A percentile compares a stretch with the other conserved stretches of the same genome.
These are phyloP conservation scores for Penicillium diatomitis DNA, from an alignment of 495 filamentous ascomycete species.

Conservation along the genomic window DNA sequence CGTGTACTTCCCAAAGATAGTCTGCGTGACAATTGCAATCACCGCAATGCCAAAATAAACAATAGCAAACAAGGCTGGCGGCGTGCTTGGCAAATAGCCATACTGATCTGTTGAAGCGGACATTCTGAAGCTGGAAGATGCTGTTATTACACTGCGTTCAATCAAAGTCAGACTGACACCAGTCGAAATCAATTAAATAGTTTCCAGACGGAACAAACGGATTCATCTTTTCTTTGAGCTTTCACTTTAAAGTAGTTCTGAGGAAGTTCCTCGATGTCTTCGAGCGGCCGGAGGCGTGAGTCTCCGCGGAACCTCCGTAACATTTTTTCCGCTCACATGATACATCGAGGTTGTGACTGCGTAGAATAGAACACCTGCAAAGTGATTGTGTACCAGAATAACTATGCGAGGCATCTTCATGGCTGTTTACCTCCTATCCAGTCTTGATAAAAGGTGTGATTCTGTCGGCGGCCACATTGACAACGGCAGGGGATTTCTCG, in stretches of 20 bases:
- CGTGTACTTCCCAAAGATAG: neutral
- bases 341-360: neutral
- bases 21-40: neutral
- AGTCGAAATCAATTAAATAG: too few relatives aligned
- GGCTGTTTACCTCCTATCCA: too few relatives aligned
- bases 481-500: too few relatives aligned
- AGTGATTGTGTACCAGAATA: too few relatives aligned
- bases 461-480: too few relatives aligned
- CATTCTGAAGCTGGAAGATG: neutral
- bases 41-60: neutral
- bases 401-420: too few relatives aligned
- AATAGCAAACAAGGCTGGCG: neutral
- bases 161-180: too few relatives aligned
- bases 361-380: neutral
- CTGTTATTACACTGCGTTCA: neutral
- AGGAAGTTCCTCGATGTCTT: too few relatives aligned
- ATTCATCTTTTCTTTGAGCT: too few relatives aligned
- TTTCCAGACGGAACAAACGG: too few relatives aligned
- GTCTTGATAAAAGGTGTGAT: too few relatives aligned
- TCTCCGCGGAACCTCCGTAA: neutral
- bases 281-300: neutral
- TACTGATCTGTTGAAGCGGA: neutral
- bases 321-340: neutral
- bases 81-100: conserved; percentile 2
- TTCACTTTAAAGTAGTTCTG: too few relatives aligned